phyloP scores from a whole-genome alignment of 495 filamentous ascomycete species.

The Penicillium robsamsonii region DNA sequence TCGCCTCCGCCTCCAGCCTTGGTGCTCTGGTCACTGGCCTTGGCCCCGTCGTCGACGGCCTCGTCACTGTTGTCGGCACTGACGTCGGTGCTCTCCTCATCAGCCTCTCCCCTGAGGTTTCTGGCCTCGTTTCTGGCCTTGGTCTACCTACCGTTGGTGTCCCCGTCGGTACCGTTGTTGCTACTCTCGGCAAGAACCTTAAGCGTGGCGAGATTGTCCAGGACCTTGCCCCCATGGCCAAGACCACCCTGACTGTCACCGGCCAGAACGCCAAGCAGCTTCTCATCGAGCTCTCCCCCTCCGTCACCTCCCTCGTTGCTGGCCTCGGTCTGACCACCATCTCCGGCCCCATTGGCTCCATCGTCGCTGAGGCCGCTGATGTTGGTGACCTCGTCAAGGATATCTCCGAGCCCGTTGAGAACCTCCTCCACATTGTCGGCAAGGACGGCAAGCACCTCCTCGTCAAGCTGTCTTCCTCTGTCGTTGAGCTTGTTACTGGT shows the following conservation, averaged over 20 bases:
- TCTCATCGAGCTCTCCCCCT: conserved; percentile 35
- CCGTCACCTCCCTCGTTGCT: conserved; percentile 30
- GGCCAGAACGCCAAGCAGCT: conserved; percentile 34
- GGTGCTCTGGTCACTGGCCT: conserved; percentile 33
- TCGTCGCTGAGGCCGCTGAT: conserved; percentile 31
- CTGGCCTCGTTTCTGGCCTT: conserved; percentile 19
- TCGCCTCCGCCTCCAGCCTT: conserved; percentile 30
- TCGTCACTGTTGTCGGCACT: conserved; percentile 26
- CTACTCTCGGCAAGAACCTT: conserved; percentile 24
- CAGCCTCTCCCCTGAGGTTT: conserved; percentile 11
- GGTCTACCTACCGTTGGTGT: conserved; percentile 19
- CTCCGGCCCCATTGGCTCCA: conserved; percentile 27
- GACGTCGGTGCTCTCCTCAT: conserved; percentile 24
- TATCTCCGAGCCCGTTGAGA: conserved; percentile 28
- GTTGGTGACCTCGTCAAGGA: conserved; percentile 41
- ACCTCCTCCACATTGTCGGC: conserved; percentile 36
- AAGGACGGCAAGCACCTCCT: conserved; percentile 36
- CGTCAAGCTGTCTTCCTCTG: conserved; percentile 34
- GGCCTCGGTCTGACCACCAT: conserved; percentile 33
- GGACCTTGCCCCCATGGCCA: conserved; percentile 33
- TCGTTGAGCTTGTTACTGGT: conserved; percentile 35
- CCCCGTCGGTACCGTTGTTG: conserved; percentile 20
- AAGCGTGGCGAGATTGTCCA: conserved; percentile 35
- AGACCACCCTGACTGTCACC: conserved; percentile 32
- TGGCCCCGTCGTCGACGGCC: conserved; percentile 29